Base-by-base conservation (phyloP, 768 basidiomycete genomes). In the Agrocybe praecox region DNA sequence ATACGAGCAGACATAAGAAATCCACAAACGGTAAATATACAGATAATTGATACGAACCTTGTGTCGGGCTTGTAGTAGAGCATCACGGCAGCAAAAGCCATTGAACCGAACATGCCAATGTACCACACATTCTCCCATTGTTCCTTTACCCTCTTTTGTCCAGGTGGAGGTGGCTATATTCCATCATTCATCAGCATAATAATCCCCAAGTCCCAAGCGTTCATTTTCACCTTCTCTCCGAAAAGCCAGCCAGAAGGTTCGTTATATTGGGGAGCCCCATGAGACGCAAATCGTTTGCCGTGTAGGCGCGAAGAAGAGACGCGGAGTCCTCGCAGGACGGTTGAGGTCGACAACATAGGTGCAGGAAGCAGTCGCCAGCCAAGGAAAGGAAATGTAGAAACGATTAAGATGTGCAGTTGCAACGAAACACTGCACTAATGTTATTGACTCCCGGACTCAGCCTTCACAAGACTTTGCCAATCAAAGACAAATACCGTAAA, bases 31-130 rank as follows among this genome's bases (percentile, higher is more conserved):
- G 29, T 34, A 12, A 43, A 48, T 33, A 34, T n/a, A n/a, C n/a
- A n/a, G n/a, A 49, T 46, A 18, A 49, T 53, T 32, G 46, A 36
- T 12, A 60, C 89, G 58, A 62, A 94, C 94, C 90, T 94, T 17
- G 92, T 94, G 68, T 96, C 92, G 2, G 94, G 94, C 74, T 96
- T 96, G 78, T 94, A 96, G 73, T 93, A 92, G 22, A 94, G 74
- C 69, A 92, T 75, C 29, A 95, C 83, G 10, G 82, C 72, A 26
- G 88, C 90, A 58, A 94, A 74, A 5, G 78, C 84, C 84, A 97
- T 89, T 12, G 85, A 78, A 32, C 95, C 95, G 67, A 91, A 94
- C 91, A 97, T 94, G 29, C 94, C 95, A 59, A 86, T 70, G 67
- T 92, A 92, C 90, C 93, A 97, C 40, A 92, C 79, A 61, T 81